Conservation (phyloP, 1,139 yeast genomes). For the Yamadazyma aaseri region DNA sequence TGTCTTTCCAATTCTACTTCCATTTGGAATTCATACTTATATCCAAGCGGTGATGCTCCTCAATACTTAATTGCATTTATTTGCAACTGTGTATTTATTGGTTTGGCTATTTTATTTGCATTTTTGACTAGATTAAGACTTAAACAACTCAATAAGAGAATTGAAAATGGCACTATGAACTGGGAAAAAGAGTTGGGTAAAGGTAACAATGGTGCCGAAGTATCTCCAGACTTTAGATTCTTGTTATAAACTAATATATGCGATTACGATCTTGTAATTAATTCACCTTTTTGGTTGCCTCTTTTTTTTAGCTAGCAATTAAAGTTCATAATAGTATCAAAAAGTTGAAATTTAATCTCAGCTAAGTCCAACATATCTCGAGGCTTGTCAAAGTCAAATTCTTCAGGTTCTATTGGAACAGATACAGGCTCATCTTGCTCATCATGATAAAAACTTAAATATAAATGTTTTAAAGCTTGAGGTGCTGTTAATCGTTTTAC, state of each 20-base stretch:
- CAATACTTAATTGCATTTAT: conserved; percentile 45
- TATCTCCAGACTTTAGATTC: conserved; percentile 45
- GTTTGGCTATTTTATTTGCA: conserved; percentile 40
- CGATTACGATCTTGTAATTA: too few relatives aligned
- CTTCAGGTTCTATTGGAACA: conserved; percentile 67
- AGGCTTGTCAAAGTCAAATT: conserved; percentile 76
- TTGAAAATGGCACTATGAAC: conserved; percentile 47
- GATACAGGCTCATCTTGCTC: conserved; percentile 82
- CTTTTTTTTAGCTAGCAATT: conserved; percentile 13
- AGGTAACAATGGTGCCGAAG: conserved; percentile 43
- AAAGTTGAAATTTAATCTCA: conserved; percentile 70
- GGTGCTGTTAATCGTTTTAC: conserved; percentile 72
- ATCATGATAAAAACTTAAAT: conserved; percentile 75
- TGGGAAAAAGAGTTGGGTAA: conserved; percentile 53
- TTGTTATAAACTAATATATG: too few relatives aligned
- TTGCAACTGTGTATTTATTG: conserved; percentile 49
- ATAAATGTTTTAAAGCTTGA: conserved; percentile 82
- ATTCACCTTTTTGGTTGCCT: too few relatives aligned
- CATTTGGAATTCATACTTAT: conserved; percentile 53
- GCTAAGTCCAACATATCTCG: conserved; percentile 63
- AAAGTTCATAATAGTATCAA: conserved; percentile 49
- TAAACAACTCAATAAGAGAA: conserved; percentile 38
- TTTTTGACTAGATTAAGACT: conserved; percentile 40
- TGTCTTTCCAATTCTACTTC: conserved; percentile 53
- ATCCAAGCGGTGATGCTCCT: conserved; percentile 43